Evolutionary conservation across 2,329 filamentous ascomycete species (phyloP), one percentile per base, ranked within the genome.

Genomic region (Exserohilum rostratum): DNA sequence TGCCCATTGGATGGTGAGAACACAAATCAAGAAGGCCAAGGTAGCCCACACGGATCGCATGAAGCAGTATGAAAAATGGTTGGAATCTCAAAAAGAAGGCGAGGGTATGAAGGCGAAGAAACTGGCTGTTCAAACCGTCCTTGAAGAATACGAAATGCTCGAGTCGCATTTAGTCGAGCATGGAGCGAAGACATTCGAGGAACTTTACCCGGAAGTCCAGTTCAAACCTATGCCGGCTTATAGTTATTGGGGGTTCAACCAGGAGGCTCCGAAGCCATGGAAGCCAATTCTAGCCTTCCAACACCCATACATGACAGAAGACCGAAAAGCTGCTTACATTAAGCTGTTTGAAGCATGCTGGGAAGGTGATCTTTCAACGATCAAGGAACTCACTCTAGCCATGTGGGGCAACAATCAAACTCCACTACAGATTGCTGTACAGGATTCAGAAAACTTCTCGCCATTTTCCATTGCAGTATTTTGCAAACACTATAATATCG

Each of bases 291-390:
- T 63, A 57, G 69, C 66, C 2, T 90, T 90, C 69, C 53, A 50
- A 1, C 57, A 76, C 3, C 27, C 77, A 60, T 65, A 84, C 76
- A 58, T 83, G 10, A 88, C 82, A 0, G 81, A 83, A 2, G 77
- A 76, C 34, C 82, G 80, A 45, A 80, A 79, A 22, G 76, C 79
- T 30, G 87, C 82, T 0, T 93, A 92, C 58, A 58, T 89, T 5
- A 76, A 83, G 58, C 73, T 93, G 77, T 90, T 90, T 69, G 86
- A 93, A 67, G 90, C 90, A 31, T 85, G 85, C 4, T 95, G 89
- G 89, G 65, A 65, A 4, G 88, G 87, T n/a, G 84, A 95, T 61
- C 60, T 89, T 1, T 78, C 84, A 1, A 85, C 78, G 3, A 85
- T 93, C 72, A 90, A 89, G 66, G 72, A 76, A 12, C 77, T 90